Evolutionary conservation across 2,329 filamentous ascomycete species (phyloP).

Genomic region (Orbilia blumenaviensis): DNA sequence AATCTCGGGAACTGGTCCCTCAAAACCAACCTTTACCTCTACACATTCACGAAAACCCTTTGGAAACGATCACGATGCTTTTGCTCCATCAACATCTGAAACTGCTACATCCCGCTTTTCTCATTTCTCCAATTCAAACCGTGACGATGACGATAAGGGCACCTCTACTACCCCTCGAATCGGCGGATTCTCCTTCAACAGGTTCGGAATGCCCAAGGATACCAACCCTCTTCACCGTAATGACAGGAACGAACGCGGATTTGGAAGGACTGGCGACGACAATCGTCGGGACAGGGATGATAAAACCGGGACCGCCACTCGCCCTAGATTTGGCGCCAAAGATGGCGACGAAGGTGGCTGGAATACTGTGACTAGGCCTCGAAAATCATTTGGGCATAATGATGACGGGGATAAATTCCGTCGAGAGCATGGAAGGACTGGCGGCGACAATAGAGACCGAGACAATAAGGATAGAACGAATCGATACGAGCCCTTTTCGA

Average conservation of each 20-base stretch:
- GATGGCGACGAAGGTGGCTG: conserved; percentile 56
- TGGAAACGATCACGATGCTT: conserved; percentile 33
- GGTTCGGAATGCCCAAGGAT: conserved; percentile 56
- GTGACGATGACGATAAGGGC: conserved; percentile 55
- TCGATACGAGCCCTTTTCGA: conserved; percentile 48
- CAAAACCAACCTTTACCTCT: conserved; percentile 66
- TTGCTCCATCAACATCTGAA: conserved; percentile 53
- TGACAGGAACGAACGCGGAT: conserved; percentile 55
- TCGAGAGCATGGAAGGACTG: conserved; percentile 34
- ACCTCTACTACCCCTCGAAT: conserved; percentile 54
- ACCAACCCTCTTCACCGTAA: conserved; percentile 51
- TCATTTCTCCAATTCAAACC: conserved; percentile 36
- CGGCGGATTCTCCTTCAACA: conserved; percentile 55
- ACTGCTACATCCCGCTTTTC: conserved; percentile 53
- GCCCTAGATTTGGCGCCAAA: conserved; percentile 25
- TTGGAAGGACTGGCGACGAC: conserved; percentile 54
- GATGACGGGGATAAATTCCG: conserved; percentile 59
- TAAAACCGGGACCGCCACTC: conserved; percentile 15
- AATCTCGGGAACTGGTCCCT: conserved; percentile 64
- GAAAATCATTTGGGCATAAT: conserved; percentile 58
- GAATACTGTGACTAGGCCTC: conserved; percentile 58
- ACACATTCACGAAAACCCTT: conserved; percentile 61
- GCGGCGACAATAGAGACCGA: conserved; percentile 27
- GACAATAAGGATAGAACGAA: conserved; percentile 42
- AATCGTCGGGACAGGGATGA: conserved; percentile 55